Evolutionary conservation across 176 grass and related monocot genomes (phyloP).

Genomic region (Phyllostachys edulis): DNA sequence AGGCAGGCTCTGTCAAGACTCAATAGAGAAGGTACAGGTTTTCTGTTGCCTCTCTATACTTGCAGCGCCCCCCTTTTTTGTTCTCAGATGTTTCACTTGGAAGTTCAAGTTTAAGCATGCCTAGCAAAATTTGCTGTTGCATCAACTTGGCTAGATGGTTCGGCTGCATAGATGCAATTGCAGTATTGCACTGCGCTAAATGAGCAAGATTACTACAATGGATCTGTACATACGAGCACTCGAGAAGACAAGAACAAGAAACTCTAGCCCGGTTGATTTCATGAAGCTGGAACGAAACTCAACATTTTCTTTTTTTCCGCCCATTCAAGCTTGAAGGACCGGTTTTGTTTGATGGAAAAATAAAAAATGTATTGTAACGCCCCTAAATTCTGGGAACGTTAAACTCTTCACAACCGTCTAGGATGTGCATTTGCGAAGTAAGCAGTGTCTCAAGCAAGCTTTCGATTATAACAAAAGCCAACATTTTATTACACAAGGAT

Average conservation of each 20-base stretch:
- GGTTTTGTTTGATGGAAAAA: neutral
- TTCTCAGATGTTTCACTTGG: neutral
- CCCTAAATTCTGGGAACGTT: too few species aligned
- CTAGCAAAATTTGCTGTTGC: too few species aligned
- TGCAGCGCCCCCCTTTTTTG: neutral
- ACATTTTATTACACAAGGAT: too few species aligned
- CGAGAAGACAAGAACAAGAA: neutral
- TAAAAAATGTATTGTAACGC: too few species aligned
- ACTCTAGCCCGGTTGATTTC: neutral
- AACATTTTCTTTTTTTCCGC: too few species aligned
- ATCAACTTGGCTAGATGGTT: too few species aligned
- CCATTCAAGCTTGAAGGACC: neutral
- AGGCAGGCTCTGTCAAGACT: neutral
- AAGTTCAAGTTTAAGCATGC: neutral
- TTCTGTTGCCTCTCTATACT: neutral
- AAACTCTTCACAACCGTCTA: too few species aligned
- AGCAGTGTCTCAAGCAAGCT: too few species aligned
- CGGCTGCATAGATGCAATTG: neutral
- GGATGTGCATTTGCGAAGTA: too few species aligned
- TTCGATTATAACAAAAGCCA: too few species aligned
- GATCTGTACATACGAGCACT: neutral
- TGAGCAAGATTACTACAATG: neutral
- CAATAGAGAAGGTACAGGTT: neutral
- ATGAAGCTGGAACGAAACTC: neutral
- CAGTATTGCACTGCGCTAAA: neutral